Conservation (phyloP, 1,139 yeast genomes). For the Hyphopichia buzzinii region DNA sequence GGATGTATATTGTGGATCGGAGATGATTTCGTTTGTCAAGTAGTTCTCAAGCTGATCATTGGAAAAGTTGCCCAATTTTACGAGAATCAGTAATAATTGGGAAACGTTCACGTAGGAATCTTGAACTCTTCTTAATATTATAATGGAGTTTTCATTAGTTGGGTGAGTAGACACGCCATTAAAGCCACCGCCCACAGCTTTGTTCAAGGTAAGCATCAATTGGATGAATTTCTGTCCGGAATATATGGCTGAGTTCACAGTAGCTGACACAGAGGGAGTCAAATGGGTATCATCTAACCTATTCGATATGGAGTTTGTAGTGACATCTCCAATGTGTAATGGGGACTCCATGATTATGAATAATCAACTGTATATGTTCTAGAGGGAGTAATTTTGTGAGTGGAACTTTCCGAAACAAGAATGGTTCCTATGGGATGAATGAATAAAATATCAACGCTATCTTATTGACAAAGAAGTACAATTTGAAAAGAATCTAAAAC, state of each 20-base stretch:
- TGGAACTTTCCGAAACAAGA: too few relatives aligned
- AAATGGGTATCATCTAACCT: slow-evolving; percentile 39
- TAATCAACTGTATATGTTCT: too few relatives aligned
- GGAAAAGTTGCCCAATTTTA: slow-evolving; percentile 25
- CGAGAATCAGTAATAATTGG: slow-evolving; percentile 37
- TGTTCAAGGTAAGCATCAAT: slow-evolving; percentile 21
- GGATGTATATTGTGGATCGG: slow-evolving; percentile 27
- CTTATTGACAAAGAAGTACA: not conserved
- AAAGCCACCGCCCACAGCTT: slow-evolving; percentile 5
- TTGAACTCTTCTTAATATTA: slow-evolving; percentile 41
- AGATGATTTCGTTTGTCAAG: slow-evolving; percentile 32
- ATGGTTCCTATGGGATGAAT: too few relatives aligned
- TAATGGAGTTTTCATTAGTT: slow-evolving; percentile 9
- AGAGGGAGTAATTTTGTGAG: too few relatives aligned
- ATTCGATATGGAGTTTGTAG: slow-evolving; percentile 41
- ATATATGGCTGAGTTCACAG: slow-evolving; percentile 33
- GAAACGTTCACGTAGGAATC: slow-evolving; percentile 44
- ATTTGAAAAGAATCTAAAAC: not conserved
- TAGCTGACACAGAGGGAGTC: slow-evolving; percentile 17
- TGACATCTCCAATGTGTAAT: slow-evolving; percentile 42
- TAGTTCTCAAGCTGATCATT: slow-evolving; percentile 26
- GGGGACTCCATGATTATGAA: slow-evolving; percentile 54
- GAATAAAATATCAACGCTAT: too few relatives aligned
- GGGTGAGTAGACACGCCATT: slow-evolving; percentile 3
- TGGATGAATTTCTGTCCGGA: slow-evolving; percentile 42